These are phyloP conservation scores for Magnaporthiopsis incrustans DNA, from an alignment of 2,329 filamentous ascomycete genomes.

Conservation along the genomic window DNA sequence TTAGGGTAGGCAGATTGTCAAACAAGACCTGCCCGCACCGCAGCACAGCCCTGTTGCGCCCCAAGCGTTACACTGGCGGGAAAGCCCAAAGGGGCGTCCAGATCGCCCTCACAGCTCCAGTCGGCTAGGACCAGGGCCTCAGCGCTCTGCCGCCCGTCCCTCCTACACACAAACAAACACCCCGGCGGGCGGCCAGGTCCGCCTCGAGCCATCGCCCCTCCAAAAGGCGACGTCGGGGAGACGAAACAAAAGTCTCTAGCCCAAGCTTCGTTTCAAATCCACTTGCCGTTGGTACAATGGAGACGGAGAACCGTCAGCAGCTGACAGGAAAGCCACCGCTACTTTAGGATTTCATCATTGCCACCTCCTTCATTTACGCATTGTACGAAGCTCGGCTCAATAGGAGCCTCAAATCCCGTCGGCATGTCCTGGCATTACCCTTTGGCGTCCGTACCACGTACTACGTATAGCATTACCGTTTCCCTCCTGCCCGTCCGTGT, in stretches of 20 bases:
- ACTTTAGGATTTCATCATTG: not conserved
- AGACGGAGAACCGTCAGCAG: not conserved
- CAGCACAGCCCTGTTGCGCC: not conserved
- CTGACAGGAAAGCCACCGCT: not conserved
- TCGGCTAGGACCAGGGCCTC: slow-evolving; percentile 1
- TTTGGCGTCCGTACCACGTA: not conserved
- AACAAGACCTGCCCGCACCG: not conserved
- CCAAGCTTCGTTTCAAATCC: not conserved
- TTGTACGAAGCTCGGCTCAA: not conserved
- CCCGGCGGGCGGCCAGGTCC: not conserved
- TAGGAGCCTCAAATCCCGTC: not conserved
- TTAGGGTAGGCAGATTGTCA: not conserved
- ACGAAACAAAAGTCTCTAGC: not conserved
- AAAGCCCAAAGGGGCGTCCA: slow-evolving; percentile 9
- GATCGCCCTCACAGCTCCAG: slow-evolving; percentile 11
- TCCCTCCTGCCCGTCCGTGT: too few species aligned
- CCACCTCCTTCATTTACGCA: not conserved
- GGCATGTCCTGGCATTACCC: not conserved
- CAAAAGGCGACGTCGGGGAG: slow-evolving; percentile 1
- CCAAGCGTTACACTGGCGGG: slow-evolving; percentile 3
- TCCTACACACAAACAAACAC: not conserved
- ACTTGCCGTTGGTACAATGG: not conserved
- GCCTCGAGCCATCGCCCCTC: slow-evolving; percentile 3
- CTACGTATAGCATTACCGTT: not conserved
- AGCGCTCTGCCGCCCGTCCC: not conserved